Conservation (phyloP, 2,329 filamentous ascomycete species). For the Nothophaeocryptopus gaeumannii region DNA sequence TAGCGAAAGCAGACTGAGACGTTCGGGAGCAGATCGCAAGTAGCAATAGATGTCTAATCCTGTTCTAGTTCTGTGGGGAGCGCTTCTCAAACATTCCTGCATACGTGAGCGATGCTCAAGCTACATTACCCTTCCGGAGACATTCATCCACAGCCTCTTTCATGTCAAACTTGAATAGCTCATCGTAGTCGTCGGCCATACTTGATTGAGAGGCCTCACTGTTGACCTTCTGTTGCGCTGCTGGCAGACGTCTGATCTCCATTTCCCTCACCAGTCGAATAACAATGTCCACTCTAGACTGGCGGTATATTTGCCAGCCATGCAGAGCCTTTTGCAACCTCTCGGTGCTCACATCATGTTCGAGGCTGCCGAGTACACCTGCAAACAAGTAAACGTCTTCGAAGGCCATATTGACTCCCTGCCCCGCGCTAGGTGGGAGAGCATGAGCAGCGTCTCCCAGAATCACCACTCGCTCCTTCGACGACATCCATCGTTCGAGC, state of each 20-base stretch:
- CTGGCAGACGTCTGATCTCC: conserved; percentile 1
- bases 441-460: conserved; percentile 2
- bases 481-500: not conserved
- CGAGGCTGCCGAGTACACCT: not conserved
- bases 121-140: not conserved
- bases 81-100: too few relatives aligned
- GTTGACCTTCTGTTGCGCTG: not conserved
- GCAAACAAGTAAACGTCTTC: conserved; percentile 1
- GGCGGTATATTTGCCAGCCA: not conserved
- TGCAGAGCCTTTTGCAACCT: not conserved
- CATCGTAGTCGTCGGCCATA: not conserved
- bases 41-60: too few relatives aligned
- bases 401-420: conserved; percentile 1
- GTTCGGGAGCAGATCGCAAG: too few relatives aligned
- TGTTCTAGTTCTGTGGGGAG: too few relatives aligned
- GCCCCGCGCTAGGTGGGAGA: not conserved
- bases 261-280: not conserved
- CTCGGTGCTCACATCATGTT: not conserved
- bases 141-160: conserved; percentile 2
- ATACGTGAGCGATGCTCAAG: not conserved
- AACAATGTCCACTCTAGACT: not conserved
- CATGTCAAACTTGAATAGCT: not conserved
- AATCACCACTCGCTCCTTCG: conserved; percentile 1
- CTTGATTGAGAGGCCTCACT: not conserved
- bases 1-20: too few relatives aligned